A percentile compares a stretch with the other conserved stretches of the same genome.
Conservation (phyloP, 164 flowering plant species). For the Buxus sempervirens region DNA sequence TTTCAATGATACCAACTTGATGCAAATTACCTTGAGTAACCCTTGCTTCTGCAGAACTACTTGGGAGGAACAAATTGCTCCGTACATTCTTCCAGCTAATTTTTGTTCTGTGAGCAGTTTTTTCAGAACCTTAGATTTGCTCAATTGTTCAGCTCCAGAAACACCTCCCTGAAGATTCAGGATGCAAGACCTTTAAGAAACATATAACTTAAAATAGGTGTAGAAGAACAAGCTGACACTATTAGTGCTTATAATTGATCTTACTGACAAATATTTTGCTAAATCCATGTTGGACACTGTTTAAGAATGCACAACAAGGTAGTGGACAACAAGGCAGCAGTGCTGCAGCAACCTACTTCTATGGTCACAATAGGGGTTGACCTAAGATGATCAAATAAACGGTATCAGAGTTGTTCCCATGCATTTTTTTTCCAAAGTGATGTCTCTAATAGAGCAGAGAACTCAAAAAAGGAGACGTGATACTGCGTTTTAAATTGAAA, state of each 20-base stretch:
- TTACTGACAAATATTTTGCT: neutral
- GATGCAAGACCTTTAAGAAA: neutral
- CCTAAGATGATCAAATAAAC: neutral
- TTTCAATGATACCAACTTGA: neutral
- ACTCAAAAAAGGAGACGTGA: too few species aligned
- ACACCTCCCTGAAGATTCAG: conserved; percentile 56
- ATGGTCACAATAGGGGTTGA: neutral
- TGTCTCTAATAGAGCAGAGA: neutral
- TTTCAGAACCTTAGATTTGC: conserved; percentile 66
- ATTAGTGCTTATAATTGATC: neutral
- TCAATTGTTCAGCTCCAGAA: conserved; percentile 51
- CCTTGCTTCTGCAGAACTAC: conserved; percentile 62
- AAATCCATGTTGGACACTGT: too few species aligned
- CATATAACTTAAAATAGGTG: neutral
- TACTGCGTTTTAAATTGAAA: too few species aligned
- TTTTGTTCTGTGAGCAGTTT: conserved; percentile 82
- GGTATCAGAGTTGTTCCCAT: neutral
- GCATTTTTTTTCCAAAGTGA: neutral
- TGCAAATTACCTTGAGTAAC: conserved; percentile 54
- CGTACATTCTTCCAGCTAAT: conserved; percentile 57
- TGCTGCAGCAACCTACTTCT: neutral
- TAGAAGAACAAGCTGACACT: neutral
- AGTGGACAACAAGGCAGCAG: neutral
- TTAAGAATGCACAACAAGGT: neutral
- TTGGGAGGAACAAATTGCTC: conserved; percentile 68